Percentiles rank a stretch among this genome's conserved stretches.
Conservation (phyloP, 75 land plant species). For the Cunninghamia lanceolata region DNA sequence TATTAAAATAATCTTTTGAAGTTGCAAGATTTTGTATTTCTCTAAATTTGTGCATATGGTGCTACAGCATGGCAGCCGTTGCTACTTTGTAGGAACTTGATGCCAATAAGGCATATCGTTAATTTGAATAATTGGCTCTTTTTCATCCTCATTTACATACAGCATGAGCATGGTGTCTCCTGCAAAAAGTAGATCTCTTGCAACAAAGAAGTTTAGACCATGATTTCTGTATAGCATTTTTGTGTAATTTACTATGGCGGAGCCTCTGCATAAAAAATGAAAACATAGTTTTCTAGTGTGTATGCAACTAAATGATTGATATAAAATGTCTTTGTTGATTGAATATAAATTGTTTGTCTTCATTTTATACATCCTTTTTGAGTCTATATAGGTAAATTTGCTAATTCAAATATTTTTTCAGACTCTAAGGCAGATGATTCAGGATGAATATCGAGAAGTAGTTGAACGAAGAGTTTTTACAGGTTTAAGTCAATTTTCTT, state of each 20-base stretch:
- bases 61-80: background rate
- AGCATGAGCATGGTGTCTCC: background rate
- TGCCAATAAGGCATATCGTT: background rate
- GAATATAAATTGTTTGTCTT: background rate
- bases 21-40: background rate
- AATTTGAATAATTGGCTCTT: background rate
- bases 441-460: conserved; percentile 59
- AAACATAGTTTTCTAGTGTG: background rate
- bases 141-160: background rate
- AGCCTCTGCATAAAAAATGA: background rate
- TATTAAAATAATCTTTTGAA: background rate
- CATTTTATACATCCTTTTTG: background rate
- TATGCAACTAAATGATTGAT: background rate
- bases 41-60: background rate
- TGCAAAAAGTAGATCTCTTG: background rate
- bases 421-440: conserved; percentile 50
- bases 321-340: background rate
- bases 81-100: background rate
- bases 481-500: conserved; percentile 24
- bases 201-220: conserved; percentile 5
- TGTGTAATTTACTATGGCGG: background rate
- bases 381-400: background rate
- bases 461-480: conserved; percentile 60
- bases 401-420: conserved; percentile 2
- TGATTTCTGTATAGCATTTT: background rate